Evolutionary conservation across 2,329 filamentous ascomycete genomes (phyloP).

Genomic region (Verticillium alfalfae): DNA sequence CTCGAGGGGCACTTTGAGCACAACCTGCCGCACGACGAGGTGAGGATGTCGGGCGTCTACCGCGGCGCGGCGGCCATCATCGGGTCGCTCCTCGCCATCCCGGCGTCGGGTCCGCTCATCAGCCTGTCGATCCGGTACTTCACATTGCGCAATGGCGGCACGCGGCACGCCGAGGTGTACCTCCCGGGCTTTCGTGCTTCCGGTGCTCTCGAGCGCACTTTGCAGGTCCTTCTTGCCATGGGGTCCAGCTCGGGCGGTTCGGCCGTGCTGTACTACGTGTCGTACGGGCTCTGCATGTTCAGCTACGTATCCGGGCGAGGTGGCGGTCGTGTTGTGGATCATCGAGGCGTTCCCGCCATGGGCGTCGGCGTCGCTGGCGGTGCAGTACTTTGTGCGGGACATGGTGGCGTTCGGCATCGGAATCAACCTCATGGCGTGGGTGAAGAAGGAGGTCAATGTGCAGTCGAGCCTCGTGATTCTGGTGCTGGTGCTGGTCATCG

Average conservation of each 20-base stretch:
- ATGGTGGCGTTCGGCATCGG: background rate
- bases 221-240: conserved; percentile 14
- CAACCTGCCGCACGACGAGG: background rate
- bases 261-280: background rate
- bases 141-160: conserved; percentile 15
- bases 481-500: conserved; percentile 10
- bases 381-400: background rate
- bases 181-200: conserved; percentile 16
- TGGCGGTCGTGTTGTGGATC: conserved; percentile 18
- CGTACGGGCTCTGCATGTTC: conserved; percentile 12
- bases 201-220: conserved; percentile 12
- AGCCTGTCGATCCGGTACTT: conserved; percentile 14
- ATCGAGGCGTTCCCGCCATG: conserved; percentile 19
- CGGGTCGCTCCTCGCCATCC: conserved; percentile 12
- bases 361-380: conserved; percentile 13
- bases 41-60: background rate
- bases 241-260: conserved; percentile 6
- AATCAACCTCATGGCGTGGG: conserved; percentile 1
- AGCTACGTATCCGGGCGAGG: conserved; percentile 12
- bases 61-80: conserved; percentile 5
- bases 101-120: conserved; percentile 9
- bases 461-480: background rate
- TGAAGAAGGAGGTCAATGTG: background rate
- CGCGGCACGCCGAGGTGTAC: conserved; percentile 18
- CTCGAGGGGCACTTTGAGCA: background rate